Evolutionary conservation across 495 filamentous ascomycete genomes (phyloP).

Genomic region (Penicillium ucsense): DNA sequence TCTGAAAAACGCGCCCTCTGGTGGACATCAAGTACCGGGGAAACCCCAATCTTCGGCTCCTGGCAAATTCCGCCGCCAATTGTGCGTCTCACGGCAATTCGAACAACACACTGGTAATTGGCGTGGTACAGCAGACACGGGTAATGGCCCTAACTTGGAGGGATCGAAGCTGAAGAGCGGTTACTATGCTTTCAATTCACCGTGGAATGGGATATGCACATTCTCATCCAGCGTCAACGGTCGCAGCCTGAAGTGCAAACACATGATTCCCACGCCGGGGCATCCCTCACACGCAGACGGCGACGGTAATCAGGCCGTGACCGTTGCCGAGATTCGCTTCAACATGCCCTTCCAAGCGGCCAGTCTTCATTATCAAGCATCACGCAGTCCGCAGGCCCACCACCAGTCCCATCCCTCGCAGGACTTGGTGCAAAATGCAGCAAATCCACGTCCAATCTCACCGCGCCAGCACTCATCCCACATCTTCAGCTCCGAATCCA

Average conservation of each 20-base stretch:
- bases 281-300: conserved; percentile 5
- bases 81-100: conserved; percentile 27
- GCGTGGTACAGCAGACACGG: conserved; percentile 3
- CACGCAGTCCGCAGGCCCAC: not conserved
- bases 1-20: conserved; percentile 5
- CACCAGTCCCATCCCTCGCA: conserved; percentile 19
- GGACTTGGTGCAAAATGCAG: conserved; percentile 1
- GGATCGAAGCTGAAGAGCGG: conserved; percentile 33
- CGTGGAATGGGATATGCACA: conserved; percentile 78
- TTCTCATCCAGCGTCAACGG: conserved; percentile 69
- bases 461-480: conserved; percentile 1
- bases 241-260: conserved; percentile 67
- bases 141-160: conserved; percentile 4
- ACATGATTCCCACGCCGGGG: conserved; percentile 34
- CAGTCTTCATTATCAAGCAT: conserved; percentile 22
- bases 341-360: conserved; percentile 57
- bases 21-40: not conserved
- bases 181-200: conserved; percentile 59
- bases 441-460: not conserved
- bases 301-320: conserved; percentile 31
- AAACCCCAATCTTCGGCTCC: conserved; percentile 13
- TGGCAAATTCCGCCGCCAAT: conserved; percentile 30
- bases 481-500: conserved; percentile 1
- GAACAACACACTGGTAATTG: conserved; percentile 3
- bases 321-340: conserved; percentile 78